These are phyloP conservation scores for Metarhizium anisopliae DNA, from an alignment of 2,329 filamentous ascomycete genomes.

Conservation along the genomic window DNA sequence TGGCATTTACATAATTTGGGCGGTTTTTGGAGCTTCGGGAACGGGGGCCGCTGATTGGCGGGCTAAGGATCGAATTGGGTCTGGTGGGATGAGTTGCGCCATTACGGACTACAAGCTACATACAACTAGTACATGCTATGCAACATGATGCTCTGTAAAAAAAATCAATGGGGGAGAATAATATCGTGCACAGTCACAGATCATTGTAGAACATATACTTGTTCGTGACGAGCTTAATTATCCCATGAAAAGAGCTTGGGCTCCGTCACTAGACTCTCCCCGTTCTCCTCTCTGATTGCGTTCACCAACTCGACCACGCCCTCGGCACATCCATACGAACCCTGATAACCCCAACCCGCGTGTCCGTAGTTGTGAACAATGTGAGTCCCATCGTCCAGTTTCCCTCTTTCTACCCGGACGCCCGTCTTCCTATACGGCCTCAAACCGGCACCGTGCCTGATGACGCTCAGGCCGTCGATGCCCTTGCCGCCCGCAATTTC, in stretches of 20 bases:
- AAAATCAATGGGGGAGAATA: too few relatives aligned
- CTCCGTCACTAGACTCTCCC: constrained; percentile 18
- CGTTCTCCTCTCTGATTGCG: constrained; percentile 37
- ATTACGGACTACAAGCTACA: not conserved
- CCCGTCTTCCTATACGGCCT: constrained; percentile 67
- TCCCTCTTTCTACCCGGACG: constrained; percentile 58
- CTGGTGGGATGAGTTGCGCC: not conserved
- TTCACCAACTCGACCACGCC: constrained; percentile 57
- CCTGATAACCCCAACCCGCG: constrained; percentile 67
- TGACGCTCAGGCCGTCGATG: constrained; percentile 62
- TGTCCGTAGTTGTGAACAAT: constrained; percentile 81
- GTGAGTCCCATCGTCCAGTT: constrained; percentile 41
- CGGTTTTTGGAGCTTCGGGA: constrained; percentile 6
- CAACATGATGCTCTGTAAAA: too few relatives aligned
- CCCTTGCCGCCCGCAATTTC: constrained; percentile 56
- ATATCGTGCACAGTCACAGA: too few relatives aligned
- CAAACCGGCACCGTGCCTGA: constrained; percentile 76
- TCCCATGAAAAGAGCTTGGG: constrained; percentile 21
- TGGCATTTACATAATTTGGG: not conserved
- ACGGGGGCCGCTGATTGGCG: not conserved
- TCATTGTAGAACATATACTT: too few relatives aligned
- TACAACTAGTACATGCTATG: too few relatives aligned
- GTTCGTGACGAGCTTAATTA: not conserved
- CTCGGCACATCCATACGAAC: constrained; percentile 62
- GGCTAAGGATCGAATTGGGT: not conserved